These are phyloP conservation scores for Cladosporium sp. DNA, from an alignment of 2,329 filamentous ascomycete species.

Conservation along the genomic window DNA sequence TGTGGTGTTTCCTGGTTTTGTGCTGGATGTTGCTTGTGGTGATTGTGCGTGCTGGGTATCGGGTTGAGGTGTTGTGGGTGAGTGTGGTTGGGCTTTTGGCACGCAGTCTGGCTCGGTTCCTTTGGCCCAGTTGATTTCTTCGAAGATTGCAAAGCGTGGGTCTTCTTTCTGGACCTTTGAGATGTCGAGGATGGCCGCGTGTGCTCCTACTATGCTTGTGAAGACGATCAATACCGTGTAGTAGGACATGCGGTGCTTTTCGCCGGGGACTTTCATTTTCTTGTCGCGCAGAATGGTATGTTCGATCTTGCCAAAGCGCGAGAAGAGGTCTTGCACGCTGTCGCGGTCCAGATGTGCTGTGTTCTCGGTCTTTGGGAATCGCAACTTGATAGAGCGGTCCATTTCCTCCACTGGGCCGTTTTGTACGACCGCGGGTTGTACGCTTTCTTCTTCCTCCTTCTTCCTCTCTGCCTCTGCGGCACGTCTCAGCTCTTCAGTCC, in stretches of 20 bases:
- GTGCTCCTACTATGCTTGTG: constrained; percentile 53
- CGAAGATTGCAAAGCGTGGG: constrained; percentile 45
- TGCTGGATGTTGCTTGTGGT: not conserved
- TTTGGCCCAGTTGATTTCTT: constrained; percentile 52
- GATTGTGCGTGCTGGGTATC: not conserved
- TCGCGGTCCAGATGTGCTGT: constrained; percentile 41
- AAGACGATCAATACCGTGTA: constrained; percentile 54
- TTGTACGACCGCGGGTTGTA: not conserved
- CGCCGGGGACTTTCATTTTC: constrained; percentile 34
- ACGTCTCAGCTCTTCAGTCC: constrained; percentile 48
- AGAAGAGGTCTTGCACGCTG: constrained; percentile 44
- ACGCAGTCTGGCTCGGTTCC: constrained; percentile 47
- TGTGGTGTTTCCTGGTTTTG: constrained; percentile 19
- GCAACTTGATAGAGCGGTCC: constrained; percentile 55
- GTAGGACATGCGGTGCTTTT: constrained; percentile 25
- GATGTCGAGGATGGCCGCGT: constrained; percentile 51
- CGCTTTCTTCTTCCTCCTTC: constrained; percentile 9
- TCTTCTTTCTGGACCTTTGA: constrained; percentile 23
- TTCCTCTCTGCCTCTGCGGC: constrained; percentile 46
- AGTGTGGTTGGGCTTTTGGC: constrained; percentile 18
- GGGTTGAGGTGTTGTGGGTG: not conserved
- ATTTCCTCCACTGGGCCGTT: constrained; percentile 40
- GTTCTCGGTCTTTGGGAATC: constrained; percentile 31
- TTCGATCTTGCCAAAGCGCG: constrained; percentile 53
- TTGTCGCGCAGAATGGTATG: constrained; percentile 54